Conservation (phyloP, 345 rosid species). For the Eucalyptus paniculata region DNA sequence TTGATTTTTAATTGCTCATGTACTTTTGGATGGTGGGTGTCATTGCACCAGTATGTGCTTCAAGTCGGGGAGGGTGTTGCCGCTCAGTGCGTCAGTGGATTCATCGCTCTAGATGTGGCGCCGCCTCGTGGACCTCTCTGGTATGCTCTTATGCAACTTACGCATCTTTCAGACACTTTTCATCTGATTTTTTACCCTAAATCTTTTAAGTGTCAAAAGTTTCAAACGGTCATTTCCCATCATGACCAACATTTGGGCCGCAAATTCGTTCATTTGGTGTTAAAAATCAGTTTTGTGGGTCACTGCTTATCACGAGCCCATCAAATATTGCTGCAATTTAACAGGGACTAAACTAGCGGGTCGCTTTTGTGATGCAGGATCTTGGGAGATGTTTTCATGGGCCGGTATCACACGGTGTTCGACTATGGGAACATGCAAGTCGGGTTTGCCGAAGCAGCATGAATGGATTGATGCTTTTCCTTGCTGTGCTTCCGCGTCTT, state of each 20-base stretch:
- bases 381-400: slow-evolving; percentile 91
- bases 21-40: background rate
- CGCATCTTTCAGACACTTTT: background rate
- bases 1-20: background rate
- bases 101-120: slow-evolving; percentile 38
- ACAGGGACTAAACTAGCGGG: background rate
- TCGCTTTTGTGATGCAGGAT: slow-evolving; percentile 37
- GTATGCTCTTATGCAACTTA: slow-evolving; percentile 4
- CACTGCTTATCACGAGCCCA: background rate
- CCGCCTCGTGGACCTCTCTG: slow-evolving; percentile 60
- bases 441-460: slow-evolving; percentile 90
- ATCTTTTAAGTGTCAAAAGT: background rate
- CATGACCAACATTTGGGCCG: background rate
- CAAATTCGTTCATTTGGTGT: background rate
- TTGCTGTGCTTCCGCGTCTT: background rate
- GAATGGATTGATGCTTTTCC: background rate
- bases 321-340: background rate
- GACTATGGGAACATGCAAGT: slow-evolving; percentile 61
- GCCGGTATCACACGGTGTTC: slow-evolving; percentile 63
- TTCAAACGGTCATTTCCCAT: background rate
- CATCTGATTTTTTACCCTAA: background rate
- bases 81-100: slow-evolving; percentile 54
- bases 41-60: slow-evolving; percentile 32
- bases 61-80: slow-evolving; percentile 41
- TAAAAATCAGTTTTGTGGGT: background rate